Conservation (phyloP, 2,329 filamentous ascomycete genomes). For the Exserohilum rostratum region DNA sequence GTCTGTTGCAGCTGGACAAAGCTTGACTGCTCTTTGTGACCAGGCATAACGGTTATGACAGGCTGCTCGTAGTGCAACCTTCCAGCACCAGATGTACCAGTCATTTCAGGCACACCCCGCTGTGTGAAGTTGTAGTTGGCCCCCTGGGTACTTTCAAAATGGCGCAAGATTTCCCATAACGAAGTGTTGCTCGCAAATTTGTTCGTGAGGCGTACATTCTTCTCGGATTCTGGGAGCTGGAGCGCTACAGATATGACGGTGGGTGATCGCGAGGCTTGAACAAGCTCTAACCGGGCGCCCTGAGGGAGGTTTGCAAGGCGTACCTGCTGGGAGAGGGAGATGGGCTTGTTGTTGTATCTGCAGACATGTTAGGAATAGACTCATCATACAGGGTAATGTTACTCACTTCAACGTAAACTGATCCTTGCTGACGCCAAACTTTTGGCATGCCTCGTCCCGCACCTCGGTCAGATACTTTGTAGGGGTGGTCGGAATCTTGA, state of each 20-base stretch:
- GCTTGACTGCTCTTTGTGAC: conserved; percentile 69
- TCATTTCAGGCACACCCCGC: conserved; percentile 72
- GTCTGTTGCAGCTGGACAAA: conserved; percentile 89
- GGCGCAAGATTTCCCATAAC: conserved; percentile 86
- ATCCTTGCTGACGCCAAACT: conserved; percentile 73
- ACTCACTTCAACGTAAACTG: conserved; percentile 81
- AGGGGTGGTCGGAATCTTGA: conserved; percentile 82
- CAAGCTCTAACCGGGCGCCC: conserved; percentile 91
- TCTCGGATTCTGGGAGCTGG: conserved; percentile 65
- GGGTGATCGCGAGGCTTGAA: conserved; percentile 83
- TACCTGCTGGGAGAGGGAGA: conserved; percentile 85
- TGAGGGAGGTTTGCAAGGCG: conserved; percentile 80
- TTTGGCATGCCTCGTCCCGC: conserved; percentile 83
- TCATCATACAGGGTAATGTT: background rate
- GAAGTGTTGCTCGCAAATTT: conserved; percentile 89
- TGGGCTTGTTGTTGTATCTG: conserved; percentile 72
- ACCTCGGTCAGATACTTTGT: conserved; percentile 83
- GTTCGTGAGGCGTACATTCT: conserved; percentile 72
- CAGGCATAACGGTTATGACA: conserved; percentile 79
- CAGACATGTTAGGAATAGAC: conserved; percentile 4
- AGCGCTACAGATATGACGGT: conserved; percentile 88
- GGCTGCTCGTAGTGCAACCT: conserved; percentile 89
- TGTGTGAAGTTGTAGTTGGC: conserved; percentile 77
- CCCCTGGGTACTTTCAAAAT: conserved; percentile 72
- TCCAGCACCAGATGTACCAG: conserved; percentile 64